These are phyloP conservation scores for Actinomucor elegans DNA, from an alignment of 371 early-diverging fungal species.

Conservation along the genomic window DNA sequence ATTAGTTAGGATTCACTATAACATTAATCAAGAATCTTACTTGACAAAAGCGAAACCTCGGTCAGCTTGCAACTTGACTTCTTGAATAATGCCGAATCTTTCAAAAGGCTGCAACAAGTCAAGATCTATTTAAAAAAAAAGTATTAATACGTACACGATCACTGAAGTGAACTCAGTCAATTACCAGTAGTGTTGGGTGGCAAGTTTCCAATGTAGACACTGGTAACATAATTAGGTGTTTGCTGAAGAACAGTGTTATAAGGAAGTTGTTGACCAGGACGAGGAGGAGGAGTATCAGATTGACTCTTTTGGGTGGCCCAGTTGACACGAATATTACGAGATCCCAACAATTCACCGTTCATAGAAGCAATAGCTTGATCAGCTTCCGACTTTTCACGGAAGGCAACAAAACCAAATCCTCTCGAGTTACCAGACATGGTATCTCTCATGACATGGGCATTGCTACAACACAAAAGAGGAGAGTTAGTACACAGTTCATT, in stretches of 20 bases:
- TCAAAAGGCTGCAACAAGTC: slow-evolving; percentile 57
- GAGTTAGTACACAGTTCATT: slow-evolving; percentile 9
- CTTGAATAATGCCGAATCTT: slow-evolving; percentile 74
- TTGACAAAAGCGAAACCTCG: slow-evolving; percentile 90
- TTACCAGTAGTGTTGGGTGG: slow-evolving; percentile 49
- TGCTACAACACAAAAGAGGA: slow-evolving; percentile 15
- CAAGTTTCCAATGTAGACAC: slow-evolving; percentile 88
- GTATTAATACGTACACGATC: no score
- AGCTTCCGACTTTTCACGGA: slow-evolving; percentile 78
- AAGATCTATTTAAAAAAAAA: slow-evolving; percentile 12
- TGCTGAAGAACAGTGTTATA: slow-evolving; percentile 75
- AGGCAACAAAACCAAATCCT: slow-evolving; percentile 85
- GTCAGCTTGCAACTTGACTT: slow-evolving; percentile 85
- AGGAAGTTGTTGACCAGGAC: slow-evolving; percentile 55
- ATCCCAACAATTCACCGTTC: slow-evolving; percentile 78
- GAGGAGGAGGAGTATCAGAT: slow-evolving; percentile 51
- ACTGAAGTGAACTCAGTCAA: no score
- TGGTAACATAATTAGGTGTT: slow-evolving; percentile 80
- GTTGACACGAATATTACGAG: slow-evolving; percentile 65
- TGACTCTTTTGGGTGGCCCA: slow-evolving; percentile 71
- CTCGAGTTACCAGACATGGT: slow-evolving; percentile 76
- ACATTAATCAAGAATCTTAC: no score
- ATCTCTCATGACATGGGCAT: slow-evolving; percentile 73
- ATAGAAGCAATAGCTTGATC: slow-evolving; percentile 82
- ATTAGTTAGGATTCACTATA: no score